Conservation (phyloP, 768 basidiomycete genomes). For the Leucocoprinus birnbaumii region DNA sequence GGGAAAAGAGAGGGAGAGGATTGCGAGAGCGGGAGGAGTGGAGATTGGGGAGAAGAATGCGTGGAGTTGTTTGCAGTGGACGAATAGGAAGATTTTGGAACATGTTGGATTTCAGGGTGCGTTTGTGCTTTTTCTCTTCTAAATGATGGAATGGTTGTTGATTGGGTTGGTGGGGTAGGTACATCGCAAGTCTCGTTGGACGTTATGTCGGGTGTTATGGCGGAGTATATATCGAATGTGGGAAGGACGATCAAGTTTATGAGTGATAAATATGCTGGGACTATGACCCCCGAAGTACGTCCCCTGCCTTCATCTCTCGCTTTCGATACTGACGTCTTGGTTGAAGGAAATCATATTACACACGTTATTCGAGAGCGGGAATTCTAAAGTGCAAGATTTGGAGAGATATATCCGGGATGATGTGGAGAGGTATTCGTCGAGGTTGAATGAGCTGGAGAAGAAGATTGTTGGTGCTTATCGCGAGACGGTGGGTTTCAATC, state of each 20-base stretch:
- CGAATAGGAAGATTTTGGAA: conserved; percentile 75
- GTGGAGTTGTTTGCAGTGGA: conserved; percentile 66
- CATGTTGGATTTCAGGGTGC: conserved; percentile 91
- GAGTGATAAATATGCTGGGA: conserved; percentile 73
- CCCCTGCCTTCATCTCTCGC: background rate
- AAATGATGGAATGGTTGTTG: no score
- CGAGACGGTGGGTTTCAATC: conserved; percentile 66
- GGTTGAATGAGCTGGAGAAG: conserved; percentile 79
- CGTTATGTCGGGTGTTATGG: conserved; percentile 70
- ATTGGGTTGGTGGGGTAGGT: no score
- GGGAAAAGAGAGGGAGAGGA: conserved; percentile 17
- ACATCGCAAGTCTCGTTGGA: conserved; percentile 75
- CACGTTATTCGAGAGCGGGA: conserved; percentile 87
- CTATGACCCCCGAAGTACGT: conserved; percentile 84
- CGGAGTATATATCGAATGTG: conserved; percentile 82
- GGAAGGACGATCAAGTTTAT: conserved; percentile 83
- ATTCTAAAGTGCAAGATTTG: conserved; percentile 71
- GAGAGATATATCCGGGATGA: conserved; percentile 90
- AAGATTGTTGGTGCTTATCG: conserved; percentile 82
- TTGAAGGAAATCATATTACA: conserved; percentile 91
- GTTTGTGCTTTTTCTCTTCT: conserved; percentile 24
- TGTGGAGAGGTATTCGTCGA: conserved; percentile 74
- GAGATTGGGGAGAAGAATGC: conserved; percentile 64
- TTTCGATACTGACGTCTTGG: background rate
- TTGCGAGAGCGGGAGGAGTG: conserved; percentile 24